Evolutionary conservation across 371 early-diverging fungal species (phyloP), one percentile per base, ranked within the genome.

Genomic region (Mortierella sp.): DNA sequence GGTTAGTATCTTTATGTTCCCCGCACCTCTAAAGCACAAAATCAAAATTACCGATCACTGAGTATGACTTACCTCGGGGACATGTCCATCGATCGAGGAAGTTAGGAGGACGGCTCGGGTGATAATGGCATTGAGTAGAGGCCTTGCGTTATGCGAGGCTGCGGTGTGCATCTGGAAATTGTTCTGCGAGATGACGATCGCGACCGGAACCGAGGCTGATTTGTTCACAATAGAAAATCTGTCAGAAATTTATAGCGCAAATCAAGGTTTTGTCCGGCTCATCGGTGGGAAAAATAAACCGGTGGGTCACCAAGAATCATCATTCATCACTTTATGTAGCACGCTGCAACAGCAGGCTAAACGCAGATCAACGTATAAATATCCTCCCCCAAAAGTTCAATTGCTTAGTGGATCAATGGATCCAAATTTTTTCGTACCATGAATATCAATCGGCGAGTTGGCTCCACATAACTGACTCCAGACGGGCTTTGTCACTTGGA

Each of bases 141-240:
- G 54, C 20, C 63, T 47, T 39, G 45, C 45, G 43, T 37, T 52
- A 30, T 72, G 64, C 30, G 68, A 66, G 47, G 62, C 2, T 1
- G 66, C 20, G 35, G 62, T 64, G 60, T 79, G 75, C 68, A 70
- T 74, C 45, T 71, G 79, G 39, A 75, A 61, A 24, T 40, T 47
- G 43, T 81, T 72, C 35, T 75, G 61, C 8, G 76, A 81, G 58
- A 76, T 62, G 60, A 70, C 70, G 66, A 81, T 69, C 55, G 81
- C 75, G 40, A 81, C 81, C 81, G 83, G 83, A 81, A 81, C 70
- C 76, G 83, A 81, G 73, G 55, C 83, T 81, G 81, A 80, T 80
- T 80, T 72, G 75, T 62, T 73, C 35, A 59, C 49, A 67, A 57
- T 57, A 61, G 47, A 30, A 30, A 58, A 26, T 30, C 22, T 8